A percentile compares a stretch with the other conserved stretches of the same genome.
Conservation (phyloP, 768 basidiomycete species). For the Punctularia strigosozonata region DNA sequence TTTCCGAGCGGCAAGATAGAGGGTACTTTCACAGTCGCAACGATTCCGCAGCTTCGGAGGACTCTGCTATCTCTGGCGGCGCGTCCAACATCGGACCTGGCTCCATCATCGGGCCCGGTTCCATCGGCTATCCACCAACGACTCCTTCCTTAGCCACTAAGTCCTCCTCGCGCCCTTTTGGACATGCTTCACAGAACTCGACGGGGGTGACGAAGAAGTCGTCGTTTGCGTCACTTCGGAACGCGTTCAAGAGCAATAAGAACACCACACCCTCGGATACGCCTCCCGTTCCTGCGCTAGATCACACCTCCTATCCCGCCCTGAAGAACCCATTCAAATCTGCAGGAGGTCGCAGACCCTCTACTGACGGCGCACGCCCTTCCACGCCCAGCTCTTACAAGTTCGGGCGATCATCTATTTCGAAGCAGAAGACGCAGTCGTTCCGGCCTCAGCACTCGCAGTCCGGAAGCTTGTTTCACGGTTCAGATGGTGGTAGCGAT, state of each 20-base stretch:
- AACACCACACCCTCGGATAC: conserved; percentile 45
- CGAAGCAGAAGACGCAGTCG: conserved; percentile 45
- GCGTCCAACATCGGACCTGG: too few relatives aligned
- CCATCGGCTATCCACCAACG: conserved; percentile 39
- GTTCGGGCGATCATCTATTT: conserved; percentile 20
- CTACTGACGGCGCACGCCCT: conserved; percentile 39
- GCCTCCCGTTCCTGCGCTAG: conserved; percentile 67
- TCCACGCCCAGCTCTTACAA: conserved; percentile 41
- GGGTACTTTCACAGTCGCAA: conserved; percentile 66
- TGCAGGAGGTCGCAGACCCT: conserved; percentile 24
- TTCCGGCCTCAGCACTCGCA: conserved; percentile 69
- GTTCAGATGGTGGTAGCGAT: conserved; percentile 65
- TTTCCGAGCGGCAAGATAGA: conserved; percentile 36
- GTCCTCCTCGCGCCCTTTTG: too few relatives aligned
- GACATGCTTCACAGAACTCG: too few relatives aligned
- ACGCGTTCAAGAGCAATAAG: conserved; percentile 71
- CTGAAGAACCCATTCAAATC: conserved; percentile 72
- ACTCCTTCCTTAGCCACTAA: conserved; percentile 39
- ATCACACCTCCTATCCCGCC: conserved; percentile 55
- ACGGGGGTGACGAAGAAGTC: too few relatives aligned
- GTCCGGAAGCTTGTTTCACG: conserved; percentile 61
- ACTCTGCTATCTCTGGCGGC: conserved; percentile 56
- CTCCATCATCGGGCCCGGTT: too few relatives aligned
- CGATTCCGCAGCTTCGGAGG: conserved; percentile 72
- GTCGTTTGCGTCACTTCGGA: conserved; percentile 78